These are phyloP conservation scores for Cicer cuneatum DNA, from an alignment of 306 rosid species.

Conservation along the genomic window DNA sequence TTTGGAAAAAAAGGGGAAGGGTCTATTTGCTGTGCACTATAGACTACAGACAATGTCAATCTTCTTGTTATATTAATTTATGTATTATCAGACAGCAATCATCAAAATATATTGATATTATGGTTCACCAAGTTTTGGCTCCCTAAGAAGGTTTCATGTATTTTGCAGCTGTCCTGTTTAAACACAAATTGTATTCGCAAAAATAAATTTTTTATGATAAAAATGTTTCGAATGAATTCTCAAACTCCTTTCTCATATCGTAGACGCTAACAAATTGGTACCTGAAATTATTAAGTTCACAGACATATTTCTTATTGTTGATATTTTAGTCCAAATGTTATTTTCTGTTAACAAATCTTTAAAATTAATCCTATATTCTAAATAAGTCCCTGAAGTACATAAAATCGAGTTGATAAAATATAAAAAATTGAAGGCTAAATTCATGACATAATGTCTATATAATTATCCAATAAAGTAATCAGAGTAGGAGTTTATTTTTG, in stretches of 20 bases:
- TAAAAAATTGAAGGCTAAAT: background rate
- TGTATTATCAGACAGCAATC: background rate
- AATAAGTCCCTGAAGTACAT: too few species aligned
- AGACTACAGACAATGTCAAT: background rate
- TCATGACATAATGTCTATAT: background rate
- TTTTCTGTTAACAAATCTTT: too few species aligned
- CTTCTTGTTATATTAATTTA: background rate
- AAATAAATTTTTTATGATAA: background rate
- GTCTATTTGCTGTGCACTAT: background rate
- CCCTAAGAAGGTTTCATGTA: background rate
- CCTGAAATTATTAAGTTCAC: background rate
- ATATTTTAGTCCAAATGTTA: background rate
- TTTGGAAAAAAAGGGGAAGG: background rate
- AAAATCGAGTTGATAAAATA: too few species aligned
- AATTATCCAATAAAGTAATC: background rate
- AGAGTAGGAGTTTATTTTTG: too few species aligned
- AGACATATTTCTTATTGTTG: background rate
- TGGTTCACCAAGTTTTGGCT: background rate
- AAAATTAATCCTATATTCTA: too few species aligned
- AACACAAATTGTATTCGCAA: background rate
- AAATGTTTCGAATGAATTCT: background rate
- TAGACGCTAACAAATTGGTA: background rate
- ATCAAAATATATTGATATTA: background rate
- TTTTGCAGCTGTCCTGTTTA: background rate
- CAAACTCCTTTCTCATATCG: background rate